phyloP scores from a whole-genome alignment of 2,329 filamentous ascomycete genomes.

The Fusarium lateritium region DNA sequence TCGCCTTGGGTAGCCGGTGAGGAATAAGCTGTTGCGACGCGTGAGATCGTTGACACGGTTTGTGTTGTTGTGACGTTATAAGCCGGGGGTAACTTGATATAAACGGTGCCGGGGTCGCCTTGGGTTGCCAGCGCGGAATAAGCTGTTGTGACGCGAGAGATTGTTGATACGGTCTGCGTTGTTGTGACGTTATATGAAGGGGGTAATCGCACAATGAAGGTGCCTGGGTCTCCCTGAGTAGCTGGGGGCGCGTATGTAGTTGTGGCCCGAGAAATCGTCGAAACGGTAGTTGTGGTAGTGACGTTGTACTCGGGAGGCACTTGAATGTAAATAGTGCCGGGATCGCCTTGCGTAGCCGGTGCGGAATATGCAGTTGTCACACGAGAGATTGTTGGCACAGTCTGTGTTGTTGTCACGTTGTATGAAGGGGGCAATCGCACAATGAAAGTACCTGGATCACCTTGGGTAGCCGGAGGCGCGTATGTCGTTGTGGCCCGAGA shows the following conservation, averaged over 20 bases:
- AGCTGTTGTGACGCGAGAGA: background rate
- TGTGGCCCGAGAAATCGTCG: background rate
- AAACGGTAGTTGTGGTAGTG: constrained; percentile 4
- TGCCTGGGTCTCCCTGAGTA: background rate
- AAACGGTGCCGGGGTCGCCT: constrained; percentile 23
- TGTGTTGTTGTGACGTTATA: constrained; percentile 24
- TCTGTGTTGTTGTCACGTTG: constrained; percentile 13
- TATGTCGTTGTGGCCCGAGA: background rate
- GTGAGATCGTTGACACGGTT: background rate
- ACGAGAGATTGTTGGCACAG: constrained; percentile 1
- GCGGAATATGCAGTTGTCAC: constrained; percentile 1
- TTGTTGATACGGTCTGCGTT: background rate
- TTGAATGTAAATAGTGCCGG: constrained; percentile 7
- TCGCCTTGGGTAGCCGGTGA: constrained; percentile 1
- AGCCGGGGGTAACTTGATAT: background rate
- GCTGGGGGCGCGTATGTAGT: constrained; percentile 3
- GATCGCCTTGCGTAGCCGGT: constrained; percentile 18
- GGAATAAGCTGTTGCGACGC: background rate
- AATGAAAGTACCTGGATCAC: constrained; percentile 1
- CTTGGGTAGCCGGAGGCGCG: background rate
- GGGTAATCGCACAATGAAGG: constrained; percentile 1
- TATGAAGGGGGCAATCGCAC: background rate
- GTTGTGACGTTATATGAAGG: background rate
- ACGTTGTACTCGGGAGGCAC: constrained; percentile 11
- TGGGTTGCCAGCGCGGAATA: constrained; percentile 4